These are phyloP conservation scores for Gnaphalium uliginosum DNA, from an alignment of 129 eudicot species.

Conservation along the genomic window DNA sequence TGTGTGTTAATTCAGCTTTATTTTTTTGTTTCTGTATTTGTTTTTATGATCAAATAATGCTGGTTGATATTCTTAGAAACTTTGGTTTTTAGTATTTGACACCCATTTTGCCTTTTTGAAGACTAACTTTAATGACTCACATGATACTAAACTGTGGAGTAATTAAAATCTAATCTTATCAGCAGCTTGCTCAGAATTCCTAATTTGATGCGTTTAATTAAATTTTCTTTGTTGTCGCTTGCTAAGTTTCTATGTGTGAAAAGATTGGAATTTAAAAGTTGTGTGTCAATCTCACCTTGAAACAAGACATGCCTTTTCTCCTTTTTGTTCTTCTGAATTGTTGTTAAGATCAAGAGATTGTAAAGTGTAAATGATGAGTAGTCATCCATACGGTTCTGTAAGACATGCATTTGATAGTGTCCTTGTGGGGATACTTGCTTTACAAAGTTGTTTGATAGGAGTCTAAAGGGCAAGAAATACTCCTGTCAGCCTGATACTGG, in stretches of 20 bases:
- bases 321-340: background rate
- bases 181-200: too few species aligned
- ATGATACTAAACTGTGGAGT: background rate
- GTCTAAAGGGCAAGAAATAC: too few species aligned
- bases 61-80: too few species aligned
- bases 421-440: background rate
- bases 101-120: constrained; percentile 6
- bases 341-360: background rate
- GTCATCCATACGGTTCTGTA: background rate
- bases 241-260: background rate
- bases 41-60: background rate
- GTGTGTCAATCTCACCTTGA: background rate
- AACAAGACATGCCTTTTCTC: background rate
- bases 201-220: background rate
- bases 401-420: background rate
- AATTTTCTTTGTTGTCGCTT: background rate
- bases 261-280: background rate
- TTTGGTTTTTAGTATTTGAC: background rate
- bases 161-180: background rate
- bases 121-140: background rate
- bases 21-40: background rate
- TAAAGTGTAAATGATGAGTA: background rate
- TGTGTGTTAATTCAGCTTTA: background rate
- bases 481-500: background rate
- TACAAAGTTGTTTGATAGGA: background rate